Conservation (phyloP, 192 early-diverging fungal genomes). For the Podochytrium sp. region DNA sequence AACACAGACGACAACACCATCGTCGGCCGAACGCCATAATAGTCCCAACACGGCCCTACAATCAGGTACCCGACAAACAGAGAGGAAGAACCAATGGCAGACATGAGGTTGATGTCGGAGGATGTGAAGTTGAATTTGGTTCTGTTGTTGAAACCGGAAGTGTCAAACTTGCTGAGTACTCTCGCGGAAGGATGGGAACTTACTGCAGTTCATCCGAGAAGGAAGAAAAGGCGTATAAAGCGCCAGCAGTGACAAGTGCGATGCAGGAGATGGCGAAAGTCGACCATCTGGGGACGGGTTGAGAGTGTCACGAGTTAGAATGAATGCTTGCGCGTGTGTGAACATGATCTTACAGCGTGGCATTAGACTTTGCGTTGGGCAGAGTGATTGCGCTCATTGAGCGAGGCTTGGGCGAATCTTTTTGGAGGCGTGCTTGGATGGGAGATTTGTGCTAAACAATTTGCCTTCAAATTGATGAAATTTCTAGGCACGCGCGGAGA, state of each 20-base stretch:
- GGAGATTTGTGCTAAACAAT: too few species aligned
- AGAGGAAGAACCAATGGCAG: conserved; percentile 23
- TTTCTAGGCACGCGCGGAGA: too few species aligned
- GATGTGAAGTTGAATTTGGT: conserved; percentile 4
- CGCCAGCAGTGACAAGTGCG: conserved; percentile 16
- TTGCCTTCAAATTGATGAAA: too few species aligned
- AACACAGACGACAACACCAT: too few species aligned
- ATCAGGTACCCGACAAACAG: conserved; percentile 26
- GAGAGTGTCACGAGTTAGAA: neutral
- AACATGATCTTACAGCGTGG: neutral
- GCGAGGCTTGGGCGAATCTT: too few species aligned
- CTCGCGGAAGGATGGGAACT: too few species aligned
- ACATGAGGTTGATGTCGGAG: conserved; percentile 33
- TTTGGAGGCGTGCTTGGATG: too few species aligned
- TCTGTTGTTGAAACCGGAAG: neutral
- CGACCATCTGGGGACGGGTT: neutral
- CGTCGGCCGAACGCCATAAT: conserved; percentile 27
- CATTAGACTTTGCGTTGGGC: too few species aligned
- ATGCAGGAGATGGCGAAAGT: conserved; percentile 4
- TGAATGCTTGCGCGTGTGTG: too few species aligned
- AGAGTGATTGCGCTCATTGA: too few species aligned
- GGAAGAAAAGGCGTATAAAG: conserved; percentile 20
- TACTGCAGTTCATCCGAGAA: conserved; percentile 26
- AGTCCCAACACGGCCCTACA: conserved; percentile 37
- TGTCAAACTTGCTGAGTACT: neutral